Evolutionary conservation across 805 yeast species (phyloP).

Genomic region (Zygosaccharomyces pseudorouxii): DNA sequence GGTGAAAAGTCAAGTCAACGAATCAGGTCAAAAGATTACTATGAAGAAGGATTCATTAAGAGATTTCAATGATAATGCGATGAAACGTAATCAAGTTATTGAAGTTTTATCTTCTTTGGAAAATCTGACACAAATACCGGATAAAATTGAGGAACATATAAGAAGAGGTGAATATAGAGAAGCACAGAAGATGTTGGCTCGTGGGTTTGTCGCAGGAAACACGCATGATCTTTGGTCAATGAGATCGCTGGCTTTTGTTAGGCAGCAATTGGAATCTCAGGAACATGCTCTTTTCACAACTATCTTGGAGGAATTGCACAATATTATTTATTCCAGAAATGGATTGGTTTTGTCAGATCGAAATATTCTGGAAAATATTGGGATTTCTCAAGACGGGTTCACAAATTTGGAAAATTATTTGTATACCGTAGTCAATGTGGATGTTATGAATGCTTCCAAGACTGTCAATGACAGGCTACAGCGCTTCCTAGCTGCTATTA

Average conservation of each 20-base stretch:
- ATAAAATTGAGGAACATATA: conserved; percentile 59
- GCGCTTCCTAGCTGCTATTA: conserved; percentile 30
- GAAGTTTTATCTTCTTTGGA: conserved; percentile 66
- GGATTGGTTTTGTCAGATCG: conserved; percentile 15
- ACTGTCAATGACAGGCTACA: conserved; percentile 36
- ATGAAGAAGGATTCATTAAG: conserved; percentile 52
- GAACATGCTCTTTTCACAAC: conserved; percentile 60
- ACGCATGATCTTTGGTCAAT: conserved; percentile 54
- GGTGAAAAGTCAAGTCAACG: conserved; percentile 46
- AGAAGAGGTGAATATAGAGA: conserved; percentile 63
- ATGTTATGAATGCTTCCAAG: conserved; percentile 47
- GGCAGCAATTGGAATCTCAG: conserved; percentile 50
- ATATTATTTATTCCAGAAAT: conserved; percentile 58
- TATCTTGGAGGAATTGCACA: conserved; percentile 70
- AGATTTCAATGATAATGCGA: conserved; percentile 61
- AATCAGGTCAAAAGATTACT: conserved; percentile 48
- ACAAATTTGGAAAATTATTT: conserved; percentile 51
- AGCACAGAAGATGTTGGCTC: conserved; percentile 53
- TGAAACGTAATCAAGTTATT: conserved; percentile 61
- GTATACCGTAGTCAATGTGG: conserved; percentile 53
- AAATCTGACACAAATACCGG: conserved; percentile 54
- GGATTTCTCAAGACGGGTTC: conserved; percentile 27
- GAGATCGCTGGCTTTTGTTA: conserved; percentile 48
- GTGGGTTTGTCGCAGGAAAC: conserved; percentile 44
- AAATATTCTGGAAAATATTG: conserved; percentile 24